A percentile compares a stretch with the other conserved stretches of the same genome.
These are phyloP conservation scores for Pugionium dolabratum DNA, from an alignment of 345 rosid species.

Conservation along the genomic window DNA sequence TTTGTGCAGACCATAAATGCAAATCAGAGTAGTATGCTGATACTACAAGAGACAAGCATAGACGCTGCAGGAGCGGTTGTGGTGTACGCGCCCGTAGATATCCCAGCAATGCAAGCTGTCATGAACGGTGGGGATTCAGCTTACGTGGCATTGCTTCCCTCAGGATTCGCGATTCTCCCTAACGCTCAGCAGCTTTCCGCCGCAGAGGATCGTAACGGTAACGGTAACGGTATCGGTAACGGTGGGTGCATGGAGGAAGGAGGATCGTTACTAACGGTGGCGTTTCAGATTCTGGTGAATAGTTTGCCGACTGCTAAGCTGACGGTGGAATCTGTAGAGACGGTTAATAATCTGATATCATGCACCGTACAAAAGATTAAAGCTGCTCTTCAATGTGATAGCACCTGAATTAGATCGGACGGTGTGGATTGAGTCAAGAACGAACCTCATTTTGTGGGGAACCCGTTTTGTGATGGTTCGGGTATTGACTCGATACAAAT, in stretches of 20 bases:
- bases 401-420: conserved; percentile 36
- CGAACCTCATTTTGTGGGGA: conserved; percentile 40
- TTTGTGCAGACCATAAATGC: conserved; percentile 76
- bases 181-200: conserved; percentile 43
- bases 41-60: conserved; percentile 91
- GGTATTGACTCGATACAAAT: conserved; percentile 38
- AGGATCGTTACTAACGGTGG: conserved; percentile 92
- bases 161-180: conserved; percentile 86
- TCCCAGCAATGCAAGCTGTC: conserved; percentile 90
- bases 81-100: conserved; percentile 98
- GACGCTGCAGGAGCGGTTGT: conserved; percentile 95
- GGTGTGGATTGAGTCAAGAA: conserved; percentile 42
- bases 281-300: conserved; percentile 92
- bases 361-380: conserved; percentile 94
- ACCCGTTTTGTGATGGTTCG: conserved; percentile 35
- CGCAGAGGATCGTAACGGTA: conserved; percentile 36
- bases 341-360: conserved; percentile 85
- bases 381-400: conserved; percentile 79
- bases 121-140: conserved; percentile 98
- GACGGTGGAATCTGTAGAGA: conserved; percentile 94
- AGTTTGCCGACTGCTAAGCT: conserved; percentile 93
- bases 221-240: conserved; percentile 19
- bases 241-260: conserved; percentile 50
- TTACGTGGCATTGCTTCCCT: conserved; percentile 89
- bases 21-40: conserved; percentile 89